Base-by-base conservation (phyloP, 371 early-diverging fungal genomes). In the Apophysomyces ossiformis region DNA sequence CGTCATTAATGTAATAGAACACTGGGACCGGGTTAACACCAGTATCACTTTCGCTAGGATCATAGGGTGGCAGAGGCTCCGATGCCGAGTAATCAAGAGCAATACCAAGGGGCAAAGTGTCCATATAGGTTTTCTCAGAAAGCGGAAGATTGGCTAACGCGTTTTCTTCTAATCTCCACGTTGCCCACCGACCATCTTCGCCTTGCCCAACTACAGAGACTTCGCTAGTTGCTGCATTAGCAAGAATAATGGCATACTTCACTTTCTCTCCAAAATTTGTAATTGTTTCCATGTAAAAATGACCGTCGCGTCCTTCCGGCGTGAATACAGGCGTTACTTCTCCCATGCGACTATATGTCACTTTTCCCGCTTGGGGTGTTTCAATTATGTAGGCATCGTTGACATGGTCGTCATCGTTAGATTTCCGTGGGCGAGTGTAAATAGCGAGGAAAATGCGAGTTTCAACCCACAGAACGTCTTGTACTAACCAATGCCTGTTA, bases 51-150 rank as follows among this genome's bases (percentile, higher is more conserved):
- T 71, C 74, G 39, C 75, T 63, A 12, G 76, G 63, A 64, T 81
- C 81, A 38, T 76, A 63, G 2, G 84, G 71, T 39, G 81, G 78
- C 11, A 83, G 37, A 13, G 57, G 58, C 60, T 83, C 78, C 26
- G 68, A 61, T 5, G 74, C 73, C 35, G 79, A 65, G 36, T 75
- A 76, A 59, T 83, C 84, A 5, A 83, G 12, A 36, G 81, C 77
- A 13, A 83, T 58, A 45, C 84, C 84, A 0, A 81, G 58, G 41
- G 84, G 81, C 45, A 70, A 74, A 0, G 84, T 83, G 37, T 83
- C 84, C 59, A 64, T 60, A 15, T 63, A 67, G 5, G 69, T 65
- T 37, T 72, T 72, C 58, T 76, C 70, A 1, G 79, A 76, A 3
- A 83, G 67, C 1, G 81, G 84, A 15, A 83, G 63, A 18, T 47